Evolutionary conservation across 148 eudicot genomes (phyloP).

Genomic region (Hydrangea macrophylla): DNA sequence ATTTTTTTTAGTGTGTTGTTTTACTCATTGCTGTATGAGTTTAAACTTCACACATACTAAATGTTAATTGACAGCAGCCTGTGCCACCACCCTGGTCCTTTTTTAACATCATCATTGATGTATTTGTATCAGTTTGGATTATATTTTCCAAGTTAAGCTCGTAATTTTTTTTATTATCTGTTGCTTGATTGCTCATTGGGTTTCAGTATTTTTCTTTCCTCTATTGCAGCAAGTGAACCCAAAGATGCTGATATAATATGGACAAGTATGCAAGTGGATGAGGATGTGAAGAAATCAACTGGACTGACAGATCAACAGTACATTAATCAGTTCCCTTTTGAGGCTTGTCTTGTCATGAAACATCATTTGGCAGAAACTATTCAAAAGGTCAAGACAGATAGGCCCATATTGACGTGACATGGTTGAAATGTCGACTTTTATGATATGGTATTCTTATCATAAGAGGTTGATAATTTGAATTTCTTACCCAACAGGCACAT

Average conservation of each 20-base stretch:
- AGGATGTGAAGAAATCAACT: constrained; percentile 70
- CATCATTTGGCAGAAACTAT: constrained; percentile 92
- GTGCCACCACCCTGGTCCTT: no score
- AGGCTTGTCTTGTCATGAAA: constrained; percentile 98
- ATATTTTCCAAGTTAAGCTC: no score
- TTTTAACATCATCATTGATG: no score
- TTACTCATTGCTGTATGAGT: constrained; percentile 3
- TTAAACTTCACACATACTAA: background rate
- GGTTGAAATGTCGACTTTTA: background rate
- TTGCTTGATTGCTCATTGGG: background rate
- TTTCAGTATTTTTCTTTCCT: background rate
- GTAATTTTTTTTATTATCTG: background rate
- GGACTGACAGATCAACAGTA: constrained; percentile 84
- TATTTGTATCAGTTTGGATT: no score
- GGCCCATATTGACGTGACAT: background rate
- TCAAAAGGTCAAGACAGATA: constrained; percentile 53
- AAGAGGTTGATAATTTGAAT: background rate
- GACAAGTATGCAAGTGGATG: constrained; percentile 94
- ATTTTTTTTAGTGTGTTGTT: background rate
- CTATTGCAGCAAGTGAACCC: constrained; percentile 70
- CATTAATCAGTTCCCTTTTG: constrained; percentile 88
- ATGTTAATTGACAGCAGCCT: background rate
- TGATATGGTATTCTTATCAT: background rate
- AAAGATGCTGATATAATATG: constrained; percentile 94
- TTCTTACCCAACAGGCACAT: constrained; percentile 53